Percentiles rank a stretch among this genome's conserved stretches.
phyloP scores from a whole-genome alignment of 352 stramenopile genomes.

The Phytophthora citrophthora region DNA sequence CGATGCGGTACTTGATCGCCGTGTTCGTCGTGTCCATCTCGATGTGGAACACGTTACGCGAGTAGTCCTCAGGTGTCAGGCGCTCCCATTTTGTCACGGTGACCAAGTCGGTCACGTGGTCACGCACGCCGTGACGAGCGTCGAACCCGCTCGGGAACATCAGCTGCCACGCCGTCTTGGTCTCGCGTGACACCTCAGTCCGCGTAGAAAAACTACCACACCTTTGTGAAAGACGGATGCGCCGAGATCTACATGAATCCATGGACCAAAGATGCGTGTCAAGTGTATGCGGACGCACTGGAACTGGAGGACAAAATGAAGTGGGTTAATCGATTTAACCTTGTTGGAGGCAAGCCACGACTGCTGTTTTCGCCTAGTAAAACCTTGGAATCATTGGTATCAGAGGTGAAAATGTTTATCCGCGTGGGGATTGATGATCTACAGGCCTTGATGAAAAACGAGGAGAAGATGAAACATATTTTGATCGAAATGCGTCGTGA shows the following conservation, averaged over 20 bases:
- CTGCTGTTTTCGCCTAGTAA: constrained; percentile 12
- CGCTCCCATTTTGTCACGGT: constrained; percentile 81
- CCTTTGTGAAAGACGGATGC: constrained; percentile 1
- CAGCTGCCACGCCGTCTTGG: constrained; percentile 69
- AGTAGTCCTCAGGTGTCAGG: constrained; percentile 82
- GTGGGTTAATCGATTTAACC: constrained; percentile 25
- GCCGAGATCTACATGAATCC: constrained; percentile 40
- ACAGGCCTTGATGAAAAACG: constrained; percentile 1
- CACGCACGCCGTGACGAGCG: constrained; percentile 56
- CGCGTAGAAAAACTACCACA: too few species aligned
- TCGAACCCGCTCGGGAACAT: constrained; percentile 69
- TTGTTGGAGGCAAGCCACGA: constrained; percentile 37
- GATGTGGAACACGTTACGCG: constrained; percentile 88
- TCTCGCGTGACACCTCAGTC: constrained; percentile 52
- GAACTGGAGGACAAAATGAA: constrained; percentile 20
- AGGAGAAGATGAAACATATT: constrained; percentile 18
- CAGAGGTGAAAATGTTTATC: constrained; percentile 2
- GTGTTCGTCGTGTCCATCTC: constrained; percentile 88
- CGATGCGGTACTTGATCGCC: constrained; percentile 85
- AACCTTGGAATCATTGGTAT: constrained; percentile 7
- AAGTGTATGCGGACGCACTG: constrained; percentile 19
- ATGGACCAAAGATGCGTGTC: constrained; percentile 36
- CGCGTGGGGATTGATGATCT: background rate
- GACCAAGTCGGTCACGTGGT: constrained; percentile 77
- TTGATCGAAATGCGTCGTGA: constrained; percentile 7